These are phyloP conservation scores for Aeschynomene evenia DNA, from an alignment of 306 rosid genomes.

Conservation along the genomic window DNA sequence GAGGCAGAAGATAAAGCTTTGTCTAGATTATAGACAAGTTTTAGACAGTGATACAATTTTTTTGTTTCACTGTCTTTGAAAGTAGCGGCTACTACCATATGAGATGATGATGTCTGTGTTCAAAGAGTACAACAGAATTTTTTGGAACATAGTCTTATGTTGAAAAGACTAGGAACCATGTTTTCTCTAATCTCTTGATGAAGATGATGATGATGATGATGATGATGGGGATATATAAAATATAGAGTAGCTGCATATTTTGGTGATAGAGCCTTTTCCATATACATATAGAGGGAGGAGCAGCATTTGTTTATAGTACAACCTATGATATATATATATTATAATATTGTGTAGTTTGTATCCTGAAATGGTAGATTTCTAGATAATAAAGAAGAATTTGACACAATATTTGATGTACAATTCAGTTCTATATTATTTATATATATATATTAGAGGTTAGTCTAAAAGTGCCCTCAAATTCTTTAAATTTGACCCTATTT, in stretches of 20 bases:
- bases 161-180: constrained; percentile 18
- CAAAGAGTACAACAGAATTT: not conserved
- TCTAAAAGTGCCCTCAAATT: not conserved
- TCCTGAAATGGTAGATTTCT: constrained; percentile 37
- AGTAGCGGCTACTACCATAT: not conserved
- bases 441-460: not conserved
- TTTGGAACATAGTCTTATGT: constrained; percentile 21
- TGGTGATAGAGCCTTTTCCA: not conserved
- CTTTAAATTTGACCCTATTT: not conserved
- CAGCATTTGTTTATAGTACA: constrained; percentile 33
- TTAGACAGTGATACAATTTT: constrained; percentile 22
- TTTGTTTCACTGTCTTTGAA: constrained; percentile 1
- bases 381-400: constrained; percentile 20
- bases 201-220: constrained; percentile 23
- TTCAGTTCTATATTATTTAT: constrained; percentile 13
- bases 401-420: not conserved
- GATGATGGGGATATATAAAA: constrained; percentile 28
- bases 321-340: constrained; percentile 19
- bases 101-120: not conserved
- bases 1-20: not conserved
- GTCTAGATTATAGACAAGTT: not conserved
- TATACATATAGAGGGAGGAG: constrained; percentile 7
- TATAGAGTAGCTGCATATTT: constrained; percentile 30
- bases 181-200: constrained; percentile 27
- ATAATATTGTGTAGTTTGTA: not conserved